phyloP scores from a whole-genome alignment of 75 land plant genomes.

The Cryptomeria japonica region DNA sequence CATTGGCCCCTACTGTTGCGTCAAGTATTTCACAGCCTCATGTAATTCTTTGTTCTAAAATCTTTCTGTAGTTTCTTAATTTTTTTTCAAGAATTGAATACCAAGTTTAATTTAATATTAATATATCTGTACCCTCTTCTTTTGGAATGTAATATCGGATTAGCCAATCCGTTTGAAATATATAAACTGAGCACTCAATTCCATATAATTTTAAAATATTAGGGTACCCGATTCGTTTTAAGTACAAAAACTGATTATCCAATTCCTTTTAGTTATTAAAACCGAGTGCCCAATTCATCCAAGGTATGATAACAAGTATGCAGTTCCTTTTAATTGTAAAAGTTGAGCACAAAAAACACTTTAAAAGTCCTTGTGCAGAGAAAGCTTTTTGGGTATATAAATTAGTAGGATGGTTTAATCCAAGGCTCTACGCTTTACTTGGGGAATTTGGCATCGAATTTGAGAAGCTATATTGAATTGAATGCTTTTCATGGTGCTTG shows the following conservation, averaged over 20 bases:
- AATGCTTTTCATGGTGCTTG: no score
- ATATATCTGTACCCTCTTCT: neutral
- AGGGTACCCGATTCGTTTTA: neutral
- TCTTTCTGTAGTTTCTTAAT: neutral
- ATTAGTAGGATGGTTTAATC: neutral
- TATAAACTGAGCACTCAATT: neutral
- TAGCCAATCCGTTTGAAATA: neutral
- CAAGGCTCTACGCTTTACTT: no score
- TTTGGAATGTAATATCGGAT: neutral
- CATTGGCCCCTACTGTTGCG: neutral
- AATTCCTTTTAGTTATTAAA: neutral
- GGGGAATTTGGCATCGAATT: neutral
- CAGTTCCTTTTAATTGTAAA: neutral
- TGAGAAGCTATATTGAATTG: neutral
- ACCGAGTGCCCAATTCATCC: neutral
- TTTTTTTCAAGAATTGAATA: neutral
- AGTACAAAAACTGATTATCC: neutral
- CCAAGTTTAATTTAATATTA: neutral
- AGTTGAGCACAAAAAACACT: neutral
- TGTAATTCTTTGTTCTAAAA: neutral
- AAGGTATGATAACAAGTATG: neutral
- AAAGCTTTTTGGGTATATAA: neutral
- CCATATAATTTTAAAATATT: neutral
- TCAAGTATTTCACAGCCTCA: neutral
- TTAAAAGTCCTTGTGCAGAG: neutral